These are phyloP conservation scores for Colletotrichum kahawae DNA, from an alignment of 2,329 filamentous ascomycete species.

Conservation along the genomic window DNA sequence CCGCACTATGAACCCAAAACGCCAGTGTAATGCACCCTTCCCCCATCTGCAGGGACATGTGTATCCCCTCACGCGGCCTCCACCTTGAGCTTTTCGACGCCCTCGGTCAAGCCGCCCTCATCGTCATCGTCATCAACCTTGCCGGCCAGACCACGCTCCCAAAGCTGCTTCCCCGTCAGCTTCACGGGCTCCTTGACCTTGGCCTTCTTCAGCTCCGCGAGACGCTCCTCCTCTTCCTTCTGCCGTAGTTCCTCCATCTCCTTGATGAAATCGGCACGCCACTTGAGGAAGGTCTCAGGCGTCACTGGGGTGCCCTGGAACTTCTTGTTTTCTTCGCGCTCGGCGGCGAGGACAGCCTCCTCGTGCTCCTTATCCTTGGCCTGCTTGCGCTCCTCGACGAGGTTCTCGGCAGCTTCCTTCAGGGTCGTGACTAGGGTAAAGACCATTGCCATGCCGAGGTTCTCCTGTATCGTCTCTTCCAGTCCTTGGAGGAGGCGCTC, in stretches of 20 bases:
- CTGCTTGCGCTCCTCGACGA: slow-evolving; percentile 76
- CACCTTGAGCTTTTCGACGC: slow-evolving; percentile 75
- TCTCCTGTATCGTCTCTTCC: slow-evolving; percentile 82
- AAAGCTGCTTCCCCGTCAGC: slow-evolving; percentile 76
- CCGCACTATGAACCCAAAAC: slow-evolving; percentile 2
- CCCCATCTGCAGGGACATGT: background rate
- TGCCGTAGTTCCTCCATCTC: slow-evolving; percentile 80
- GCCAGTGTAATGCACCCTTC: slow-evolving; percentile 1
- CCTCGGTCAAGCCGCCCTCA: slow-evolving; percentile 66
- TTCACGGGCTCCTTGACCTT: slow-evolving; percentile 76
- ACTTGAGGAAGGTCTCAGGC: slow-evolving; percentile 82
- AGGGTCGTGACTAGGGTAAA: slow-evolving; percentile 88
- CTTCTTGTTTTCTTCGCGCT: slow-evolving; percentile 94
- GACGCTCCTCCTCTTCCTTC: slow-evolving; percentile 75
- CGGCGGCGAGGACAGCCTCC: slow-evolving; percentile 61
- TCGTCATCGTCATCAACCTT: slow-evolving; percentile 71
- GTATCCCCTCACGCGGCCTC: slow-evolving; percentile 44
- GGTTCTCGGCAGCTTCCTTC: slow-evolving; percentile 88
- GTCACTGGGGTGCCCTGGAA: slow-evolving; percentile 92
- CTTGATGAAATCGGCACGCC: slow-evolving; percentile 77
- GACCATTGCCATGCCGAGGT: slow-evolving; percentile 96
- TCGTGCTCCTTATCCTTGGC: slow-evolving; percentile 64
- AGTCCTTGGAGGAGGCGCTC: slow-evolving; percentile 73
- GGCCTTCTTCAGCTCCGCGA: slow-evolving; percentile 82
- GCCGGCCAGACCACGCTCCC: slow-evolving; percentile 75